Conservation (phyloP, 75 land plant species). For the Ceratopteris richardii region DNA sequence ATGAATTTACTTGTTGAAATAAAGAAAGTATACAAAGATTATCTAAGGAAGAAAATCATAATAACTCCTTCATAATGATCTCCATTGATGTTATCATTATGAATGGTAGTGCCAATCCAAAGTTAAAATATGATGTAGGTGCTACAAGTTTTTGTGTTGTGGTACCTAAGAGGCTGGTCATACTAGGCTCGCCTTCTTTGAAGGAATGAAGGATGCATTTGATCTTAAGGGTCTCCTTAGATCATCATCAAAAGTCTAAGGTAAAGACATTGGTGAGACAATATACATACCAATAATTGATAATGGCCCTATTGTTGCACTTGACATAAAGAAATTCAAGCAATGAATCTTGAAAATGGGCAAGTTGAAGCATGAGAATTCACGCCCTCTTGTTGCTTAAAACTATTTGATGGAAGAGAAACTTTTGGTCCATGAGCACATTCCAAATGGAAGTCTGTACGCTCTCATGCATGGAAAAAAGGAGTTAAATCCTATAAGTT, state of each 20-base stretch:
- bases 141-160: background rate
- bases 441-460: constrained; percentile 58
- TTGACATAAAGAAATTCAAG: constrained; percentile 35
- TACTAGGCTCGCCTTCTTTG: constrained; percentile 46
- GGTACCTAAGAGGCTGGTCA: background rate
- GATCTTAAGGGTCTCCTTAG: constrained; percentile 58
- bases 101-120: background rate
- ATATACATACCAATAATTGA: constrained; percentile 58
- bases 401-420: constrained; percentile 50
- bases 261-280: constrained; percentile 57
- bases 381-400: constrained; percentile 52
- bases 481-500: too few relatives aligned
- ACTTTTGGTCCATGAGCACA: constrained; percentile 57
- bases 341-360: constrained; percentile 43
- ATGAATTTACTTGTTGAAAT: too few relatives aligned
- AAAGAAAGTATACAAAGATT: too few relatives aligned
- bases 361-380: constrained; percentile 34
- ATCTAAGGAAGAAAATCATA: background rate
- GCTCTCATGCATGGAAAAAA: constrained; percentile 54
- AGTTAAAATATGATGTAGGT: background rate
- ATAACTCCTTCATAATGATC: background rate
- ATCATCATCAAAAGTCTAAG: constrained; percentile 62
- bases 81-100: constrained; percentile 11
- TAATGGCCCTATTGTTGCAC: constrained; percentile 35
- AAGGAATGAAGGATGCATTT: constrained; percentile 20